phyloP scores from a whole-genome alignment of 352 stramenopile species.

The Phytopythium montanum region DNA sequence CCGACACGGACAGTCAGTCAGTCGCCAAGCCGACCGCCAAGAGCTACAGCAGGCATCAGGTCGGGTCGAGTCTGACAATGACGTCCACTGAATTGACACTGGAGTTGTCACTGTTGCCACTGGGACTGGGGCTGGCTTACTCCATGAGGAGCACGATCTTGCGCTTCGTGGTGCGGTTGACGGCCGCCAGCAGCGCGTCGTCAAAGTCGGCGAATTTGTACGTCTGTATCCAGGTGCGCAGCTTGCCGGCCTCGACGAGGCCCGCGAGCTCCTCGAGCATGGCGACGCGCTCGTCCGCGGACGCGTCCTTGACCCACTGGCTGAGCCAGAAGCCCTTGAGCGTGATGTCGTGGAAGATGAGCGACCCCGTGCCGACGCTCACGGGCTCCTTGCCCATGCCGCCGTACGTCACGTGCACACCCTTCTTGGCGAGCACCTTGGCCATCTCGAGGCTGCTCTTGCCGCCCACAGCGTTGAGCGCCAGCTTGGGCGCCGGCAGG shows the following conservation, averaged over 20 bases:
- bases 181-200: constrained; percentile 57
- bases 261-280: constrained; percentile 70
- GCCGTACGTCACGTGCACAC: constrained; percentile 77
- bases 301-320: constrained; percentile 73
- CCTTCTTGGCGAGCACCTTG: constrained; percentile 70
- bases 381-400: constrained; percentile 78
- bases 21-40: not conserved
- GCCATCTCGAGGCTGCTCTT: constrained; percentile 63
- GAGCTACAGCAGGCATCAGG: not conserved
- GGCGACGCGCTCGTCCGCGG: constrained; percentile 48
- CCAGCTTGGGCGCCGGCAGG: constrained; percentile 81
- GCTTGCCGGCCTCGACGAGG: constrained; percentile 69
- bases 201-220: constrained; percentile 87
- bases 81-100: too few species aligned
- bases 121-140: constrained; percentile 22
- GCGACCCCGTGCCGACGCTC: constrained; percentile 55
- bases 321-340: constrained; percentile 87
- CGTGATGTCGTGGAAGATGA: constrained; percentile 88
- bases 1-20: too few species aligned
- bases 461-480: constrained; percentile 79
- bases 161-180: constrained; percentile 81
- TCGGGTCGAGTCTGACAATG: not conserved
- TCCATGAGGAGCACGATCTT: constrained; percentile 85
- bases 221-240: constrained; percentile 82
- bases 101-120: not conserved